Base-by-base conservation (phyloP, 768 basidiomycete species). In the Xerocomus brunneocitrinus region DNA sequence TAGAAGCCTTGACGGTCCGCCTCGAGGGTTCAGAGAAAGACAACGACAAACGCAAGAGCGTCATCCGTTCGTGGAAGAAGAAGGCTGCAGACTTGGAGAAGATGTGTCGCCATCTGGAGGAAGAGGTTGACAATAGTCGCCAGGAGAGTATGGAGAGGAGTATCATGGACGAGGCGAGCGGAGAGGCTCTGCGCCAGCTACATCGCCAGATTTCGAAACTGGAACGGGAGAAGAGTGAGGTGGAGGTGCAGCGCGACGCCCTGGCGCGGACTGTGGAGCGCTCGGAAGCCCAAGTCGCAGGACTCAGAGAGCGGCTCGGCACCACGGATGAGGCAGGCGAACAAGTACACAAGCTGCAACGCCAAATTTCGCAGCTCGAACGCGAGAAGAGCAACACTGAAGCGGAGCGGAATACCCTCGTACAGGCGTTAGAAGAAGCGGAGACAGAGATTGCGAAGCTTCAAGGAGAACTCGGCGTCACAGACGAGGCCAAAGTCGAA, bases 111-210 rank as follows among this genome's bases (percentile, higher is more conserved):
- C 71, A 75, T 52, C 74, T 87, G 30, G 88, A 95, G 73, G 92
- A 95, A 64, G 89, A 95, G 64, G 88, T 95, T 28, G 95, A 98
- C 56, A 76, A 81, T 7, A 87, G 87, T 40, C 77, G 92, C 38
- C 84, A 89, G 59, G 89, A 90, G 62, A 89, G 85, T 61, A 73
- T 91, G 68, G 87, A 89, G 55, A 74, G 85, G 19, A 89, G 91
- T 57, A 71, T 95, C 38, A 94, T 95, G 77, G 88, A 89, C 61
- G 86, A 85, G 58, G 86, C 89, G 2, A 89, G 87, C 54, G 79
- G 86, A 2, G 84, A 84, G 68, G 91, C 85, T 30, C 73, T 98
- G 63, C 77, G 89, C 42, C 83, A 83, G 70, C 77, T 97, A 41
- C 90, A 98, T 62, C 70, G 78, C 5, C 85, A 89, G 64, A 91